Evolutionary conservation across 78 protist species (phyloP), one percentile per base, ranked within the genome.

Genomic region (Dictyostelium firmibasis): DNA sequence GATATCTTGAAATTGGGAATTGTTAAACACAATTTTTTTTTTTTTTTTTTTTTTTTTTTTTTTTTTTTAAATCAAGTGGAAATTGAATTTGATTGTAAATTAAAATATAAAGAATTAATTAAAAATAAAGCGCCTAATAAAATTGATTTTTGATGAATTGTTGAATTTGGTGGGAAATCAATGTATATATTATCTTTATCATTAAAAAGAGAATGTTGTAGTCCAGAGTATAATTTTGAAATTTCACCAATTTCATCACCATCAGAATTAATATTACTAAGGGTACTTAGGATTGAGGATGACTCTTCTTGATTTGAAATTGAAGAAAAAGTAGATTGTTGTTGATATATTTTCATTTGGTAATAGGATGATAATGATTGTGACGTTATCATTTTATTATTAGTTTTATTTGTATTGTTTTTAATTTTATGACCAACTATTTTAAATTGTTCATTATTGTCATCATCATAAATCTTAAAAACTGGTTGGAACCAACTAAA

Each of bases 181-280:
- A 86, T 77, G 57, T 38, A 86, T 23, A 86, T 33, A 23, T 86
- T 86, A 53, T 86, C 84, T 23, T 57, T 35, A 2, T 74, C 84
- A 25, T 81, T 86, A 23, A 86, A 86, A 1, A 86, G 60, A 6
- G 78, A 67, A 57, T 76, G 79, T 18, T 29, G 43, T 20, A 78
- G 10, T 50, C 92, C 92, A 8, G 84, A 76, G 29, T 62, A 86
- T 38, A 13, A 25, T 44, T 76, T 86, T 38, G 53, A 38, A 43
- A 86, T 86, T 57, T 86, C 85, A 36, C 92, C 92, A 57, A 86
- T 50, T 29, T 76, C 84, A 16, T 35, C 77, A 74, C 92, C 92
- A 23, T 74, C 85, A 4, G 75, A 23, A 27, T 16, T 27, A 2
- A 27, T 23, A 33, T 27, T 33, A 11, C 38, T 27, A 29, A 31